Percentiles rank a stretch among this genome's conserved stretches.
Conservation (phyloP, 1,139 yeast species). For the Nakaseomyces glabratus region DNA sequence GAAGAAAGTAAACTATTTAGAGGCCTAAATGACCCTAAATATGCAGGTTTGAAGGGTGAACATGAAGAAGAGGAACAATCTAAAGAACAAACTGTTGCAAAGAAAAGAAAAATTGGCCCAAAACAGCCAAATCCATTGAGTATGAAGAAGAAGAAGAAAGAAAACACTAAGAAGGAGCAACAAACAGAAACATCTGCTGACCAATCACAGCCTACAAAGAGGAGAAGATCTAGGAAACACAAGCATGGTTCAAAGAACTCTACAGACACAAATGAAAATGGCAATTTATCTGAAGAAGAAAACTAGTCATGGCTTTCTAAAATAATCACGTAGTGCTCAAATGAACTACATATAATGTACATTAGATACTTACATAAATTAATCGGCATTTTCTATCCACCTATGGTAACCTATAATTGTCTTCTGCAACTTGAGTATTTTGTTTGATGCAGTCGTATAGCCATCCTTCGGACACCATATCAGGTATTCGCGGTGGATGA, state of each 20-base stretch:
- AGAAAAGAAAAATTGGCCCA: conserved; percentile 56
- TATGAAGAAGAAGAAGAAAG: conserved; percentile 47
- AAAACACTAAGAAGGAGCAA: neutral
- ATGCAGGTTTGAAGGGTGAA: conserved; percentile 20
- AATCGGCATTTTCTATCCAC: neutral
- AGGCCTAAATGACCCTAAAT: conserved; percentile 54
- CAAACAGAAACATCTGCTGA: conserved; percentile 2
- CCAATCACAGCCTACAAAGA: conserved; percentile 11
- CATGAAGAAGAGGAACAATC: conserved; percentile 18
- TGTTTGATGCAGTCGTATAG: conserved; percentile 36
- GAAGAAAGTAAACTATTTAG: conserved; percentile 62
- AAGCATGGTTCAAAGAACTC: conserved; percentile 6
- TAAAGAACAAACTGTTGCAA: conserved; percentile 10
- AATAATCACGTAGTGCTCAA: no score
- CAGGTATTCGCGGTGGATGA: conserved; percentile 35
- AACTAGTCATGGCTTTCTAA: no score
- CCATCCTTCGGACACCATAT: conserved; percentile 40
- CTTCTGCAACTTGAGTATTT: conserved; percentile 31
- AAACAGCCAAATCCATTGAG: conserved; percentile 79
- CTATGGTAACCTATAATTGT: neutral
- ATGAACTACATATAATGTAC: no score
- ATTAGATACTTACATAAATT: no score
- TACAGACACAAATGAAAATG: neutral
- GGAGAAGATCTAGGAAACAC: conserved; percentile 22
- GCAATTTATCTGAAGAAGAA: no score